Conservation (phyloP, 192 early-diverging fungal genomes). For the Umbelopsis isabellina region DNA sequence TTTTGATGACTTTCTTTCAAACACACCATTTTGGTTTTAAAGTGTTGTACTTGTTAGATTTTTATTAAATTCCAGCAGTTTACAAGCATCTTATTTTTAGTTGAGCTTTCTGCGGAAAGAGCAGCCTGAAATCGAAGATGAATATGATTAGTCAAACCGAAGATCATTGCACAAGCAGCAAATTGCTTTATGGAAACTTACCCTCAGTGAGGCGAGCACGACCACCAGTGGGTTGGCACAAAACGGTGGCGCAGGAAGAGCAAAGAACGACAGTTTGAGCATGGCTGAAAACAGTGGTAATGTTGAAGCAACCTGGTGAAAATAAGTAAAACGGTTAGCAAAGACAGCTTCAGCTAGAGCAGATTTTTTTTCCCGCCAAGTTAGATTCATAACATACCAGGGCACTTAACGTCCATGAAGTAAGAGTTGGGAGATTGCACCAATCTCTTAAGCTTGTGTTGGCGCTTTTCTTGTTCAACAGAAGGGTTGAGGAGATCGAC, state of each 20-base stretch:
- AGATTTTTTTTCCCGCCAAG: not conserved
- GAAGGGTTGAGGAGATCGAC: constrained; percentile 93
- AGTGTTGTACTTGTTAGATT: constrained; percentile 15
- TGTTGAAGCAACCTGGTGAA: constrained; percentile 87
- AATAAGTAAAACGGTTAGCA: not conserved
- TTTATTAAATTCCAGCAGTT: constrained; percentile 21
- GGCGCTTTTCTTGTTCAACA: constrained; percentile 66
- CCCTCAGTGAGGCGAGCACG: constrained; percentile 96
- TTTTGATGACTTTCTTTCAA: not conserved
- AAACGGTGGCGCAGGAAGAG: constrained; percentile 93
- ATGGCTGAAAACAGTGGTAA: constrained; percentile 99
- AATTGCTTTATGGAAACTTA: constrained; percentile 32
- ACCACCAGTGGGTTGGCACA: constrained; percentile 99
- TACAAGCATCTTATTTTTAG: constrained; percentile 33
- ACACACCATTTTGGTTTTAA: not conserved
- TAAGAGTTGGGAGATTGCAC: constrained; percentile 82
- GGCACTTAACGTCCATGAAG: constrained; percentile 98
- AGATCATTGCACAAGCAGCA: no score
- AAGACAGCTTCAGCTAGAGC: not conserved
- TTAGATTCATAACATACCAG: constrained; percentile 45
- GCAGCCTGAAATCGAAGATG: constrained; percentile 19
- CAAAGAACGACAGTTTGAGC: constrained; percentile 99
- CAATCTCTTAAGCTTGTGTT: constrained; percentile 62
- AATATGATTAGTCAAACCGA: no score
- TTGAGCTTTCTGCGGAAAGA: constrained; percentile 48